phyloP scores from a whole-genome alignment of 2,329 filamentous ascomycete species.

The Aspergillus sp. region DNA sequence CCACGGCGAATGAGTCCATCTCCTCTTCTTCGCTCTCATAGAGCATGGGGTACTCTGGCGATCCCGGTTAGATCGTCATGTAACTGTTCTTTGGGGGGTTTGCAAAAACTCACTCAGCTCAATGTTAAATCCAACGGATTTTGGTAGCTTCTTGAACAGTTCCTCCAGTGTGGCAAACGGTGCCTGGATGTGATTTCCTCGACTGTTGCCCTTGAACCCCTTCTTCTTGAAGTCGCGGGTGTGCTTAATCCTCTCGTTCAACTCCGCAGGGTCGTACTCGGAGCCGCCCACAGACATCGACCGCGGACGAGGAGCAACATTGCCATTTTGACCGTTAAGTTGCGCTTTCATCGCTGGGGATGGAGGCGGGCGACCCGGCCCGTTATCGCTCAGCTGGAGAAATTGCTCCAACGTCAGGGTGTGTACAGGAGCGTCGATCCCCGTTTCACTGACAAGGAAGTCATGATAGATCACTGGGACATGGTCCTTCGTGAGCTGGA shows the following conservation, averaged over 20 bases:
- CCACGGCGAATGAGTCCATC: slow-evolving; percentile 94
- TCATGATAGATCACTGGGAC: slow-evolving; percentile 99
- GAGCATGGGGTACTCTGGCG: slow-evolving; percentile 85
- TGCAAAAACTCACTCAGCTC: slow-evolving; percentile 67
- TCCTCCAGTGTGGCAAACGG: slow-evolving; percentile 95
- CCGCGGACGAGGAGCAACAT: slow-evolving; percentile 38
- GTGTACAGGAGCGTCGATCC: slow-evolving; percentile 94
- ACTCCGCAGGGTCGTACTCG: slow-evolving; percentile 39
- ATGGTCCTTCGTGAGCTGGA: slow-evolving; percentile 97
- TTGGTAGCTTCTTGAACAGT: slow-evolving; percentile 80
- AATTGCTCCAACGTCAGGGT: slow-evolving; percentile 90
- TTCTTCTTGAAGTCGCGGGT: slow-evolving; percentile 92
- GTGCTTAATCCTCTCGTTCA: slow-evolving; percentile 91
- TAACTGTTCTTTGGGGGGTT: slow-evolving; percentile 21
- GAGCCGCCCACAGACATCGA: slow-evolving; percentile 61
- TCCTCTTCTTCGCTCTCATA: slow-evolving; percentile 92
- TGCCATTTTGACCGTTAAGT: slow-evolving; percentile 9
- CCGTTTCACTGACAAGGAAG: slow-evolving; percentile 95
- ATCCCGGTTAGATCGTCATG: slow-evolving; percentile 25
- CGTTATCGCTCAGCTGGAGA: slow-evolving; percentile 72
- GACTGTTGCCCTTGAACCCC: slow-evolving; percentile 92
- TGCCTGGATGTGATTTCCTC: slow-evolving; percentile 91
- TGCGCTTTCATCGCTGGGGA: slow-evolving; percentile 40
- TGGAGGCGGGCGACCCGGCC: slow-evolving; percentile 44
- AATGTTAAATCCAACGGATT: slow-evolving; percentile 90